A percentile compares a stretch with the other conserved stretches of the same genome.
These are phyloP conservation scores for Benincasa hispida DNA, from an alignment of 306 rosid species.

Conservation along the genomic window DNA sequence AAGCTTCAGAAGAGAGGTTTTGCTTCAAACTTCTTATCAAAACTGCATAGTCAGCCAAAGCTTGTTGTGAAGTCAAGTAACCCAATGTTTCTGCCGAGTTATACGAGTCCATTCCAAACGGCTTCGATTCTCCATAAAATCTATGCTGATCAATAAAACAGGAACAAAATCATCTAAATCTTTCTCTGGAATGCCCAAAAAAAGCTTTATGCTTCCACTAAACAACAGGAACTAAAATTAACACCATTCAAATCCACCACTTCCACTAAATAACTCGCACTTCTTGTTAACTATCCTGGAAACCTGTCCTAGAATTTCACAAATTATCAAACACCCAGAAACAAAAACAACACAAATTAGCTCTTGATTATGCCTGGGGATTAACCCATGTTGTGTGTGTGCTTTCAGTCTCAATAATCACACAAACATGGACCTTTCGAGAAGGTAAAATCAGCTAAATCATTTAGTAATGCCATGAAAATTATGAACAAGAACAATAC, in stretches of 20 bases:
- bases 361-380: neutral
- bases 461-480: neutral
- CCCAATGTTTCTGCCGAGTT: conserved; percentile 8
- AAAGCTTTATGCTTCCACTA: neutral
- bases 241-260: neutral
- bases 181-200: neutral
- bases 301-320: neutral
- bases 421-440: neutral
- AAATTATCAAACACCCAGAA: neutral
- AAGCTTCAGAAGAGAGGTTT: conserved; percentile 8
- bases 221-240: neutral
- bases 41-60: conserved; percentile 11
- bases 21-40: conserved; percentile 9
- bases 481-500: neutral
- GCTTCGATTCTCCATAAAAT: conserved; percentile 7
- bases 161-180: neutral
- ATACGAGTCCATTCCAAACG: conserved; percentile 1
- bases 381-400: neutral
- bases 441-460: neutral
- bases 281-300: neutral
- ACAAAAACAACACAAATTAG: neutral
- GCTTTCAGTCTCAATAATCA: neutral
- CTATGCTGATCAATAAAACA: conserved; percentile 5
- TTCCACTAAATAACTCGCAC: neutral
- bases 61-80: conserved; percentile 11